phyloP scores from a whole-genome alignment of 2,329 filamentous ascomycete species.

The Pyricularia grisea region DNA sequence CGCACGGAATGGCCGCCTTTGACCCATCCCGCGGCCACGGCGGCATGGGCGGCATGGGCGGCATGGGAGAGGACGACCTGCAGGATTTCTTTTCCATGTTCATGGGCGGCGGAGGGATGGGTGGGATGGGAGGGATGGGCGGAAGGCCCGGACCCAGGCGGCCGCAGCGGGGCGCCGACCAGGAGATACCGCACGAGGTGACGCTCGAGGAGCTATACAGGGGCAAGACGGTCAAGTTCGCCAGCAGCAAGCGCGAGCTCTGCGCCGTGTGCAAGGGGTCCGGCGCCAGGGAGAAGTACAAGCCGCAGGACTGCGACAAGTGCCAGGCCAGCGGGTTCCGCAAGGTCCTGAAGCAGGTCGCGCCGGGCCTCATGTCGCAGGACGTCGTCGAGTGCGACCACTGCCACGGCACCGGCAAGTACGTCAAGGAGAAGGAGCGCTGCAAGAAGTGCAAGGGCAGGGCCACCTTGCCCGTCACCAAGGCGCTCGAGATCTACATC shows the following conservation, averaged over 20 bases:
- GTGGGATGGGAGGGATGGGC: constrained; percentile 34
- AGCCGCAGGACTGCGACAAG: constrained; percentile 69
- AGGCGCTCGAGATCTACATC: constrained; percentile 94
- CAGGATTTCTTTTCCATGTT: constrained; percentile 98
- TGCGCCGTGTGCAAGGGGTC: constrained; percentile 81
- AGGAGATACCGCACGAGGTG: constrained; percentile 87
- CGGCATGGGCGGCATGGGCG: constrained; percentile 23
- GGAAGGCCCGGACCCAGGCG: constrained; percentile 54
- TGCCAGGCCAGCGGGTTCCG: constrained; percentile 69
- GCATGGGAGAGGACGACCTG: constrained; percentile 49
- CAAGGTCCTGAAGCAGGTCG: constrained; percentile 72
- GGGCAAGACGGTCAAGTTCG: constrained; percentile 95
- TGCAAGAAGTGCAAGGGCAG: constrained; percentile 99
- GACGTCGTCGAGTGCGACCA: constrained; percentile 71
- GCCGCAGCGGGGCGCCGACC: constrained; percentile 66
- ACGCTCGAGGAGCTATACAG: constrained; percentile 94
- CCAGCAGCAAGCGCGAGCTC: constrained; percentile 87
- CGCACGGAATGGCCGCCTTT: constrained; percentile 92
- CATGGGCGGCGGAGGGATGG: constrained; percentile 56
- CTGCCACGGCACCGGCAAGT: constrained; percentile 75
- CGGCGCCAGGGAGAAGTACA: constrained; percentile 87
- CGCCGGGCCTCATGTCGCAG: constrained; percentile 76
- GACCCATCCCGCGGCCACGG: constrained; percentile 66
- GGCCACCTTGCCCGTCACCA: constrained; percentile 77
- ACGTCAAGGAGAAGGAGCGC: constrained; percentile 92